Percentiles rank a stretch among this genome's conserved stretches.
Conservation (phyloP, 257 asterid genomes). For the Anisodus tanguticus region DNA sequence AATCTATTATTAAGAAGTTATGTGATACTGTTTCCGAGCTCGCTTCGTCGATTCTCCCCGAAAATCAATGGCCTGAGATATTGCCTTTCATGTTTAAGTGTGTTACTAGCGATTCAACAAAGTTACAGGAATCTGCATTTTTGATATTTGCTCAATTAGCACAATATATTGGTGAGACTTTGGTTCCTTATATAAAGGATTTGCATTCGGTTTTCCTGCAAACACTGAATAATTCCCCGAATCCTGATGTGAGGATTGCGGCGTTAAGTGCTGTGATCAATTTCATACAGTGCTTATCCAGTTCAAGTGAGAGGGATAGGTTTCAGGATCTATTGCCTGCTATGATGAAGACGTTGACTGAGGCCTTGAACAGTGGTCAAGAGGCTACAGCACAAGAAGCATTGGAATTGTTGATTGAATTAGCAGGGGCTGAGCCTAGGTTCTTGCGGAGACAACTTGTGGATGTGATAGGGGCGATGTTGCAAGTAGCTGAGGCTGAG, state of each 20-base stretch:
- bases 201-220: slow-evolving; percentile 81
- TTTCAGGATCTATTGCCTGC: slow-evolving; percentile 93
- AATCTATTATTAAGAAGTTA: slow-evolving; percentile 66
- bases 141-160: slow-evolving; percentile 85
- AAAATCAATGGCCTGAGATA: slow-evolving; percentile 85
- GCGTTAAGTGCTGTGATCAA: slow-evolving; percentile 91
- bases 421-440: slow-evolving; percentile 94
- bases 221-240: slow-evolving; percentile 58
- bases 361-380: slow-evolving; percentile 80
- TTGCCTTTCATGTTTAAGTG: slow-evolving; percentile 93
- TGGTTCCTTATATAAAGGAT: slow-evolving; percentile 70
- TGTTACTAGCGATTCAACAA: slow-evolving; percentile 66
- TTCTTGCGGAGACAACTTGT: slow-evolving; percentile 88
- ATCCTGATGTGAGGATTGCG: slow-evolving; percentile 81
- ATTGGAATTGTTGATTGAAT: slow-evolving; percentile 83
- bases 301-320: slow-evolving; percentile 76
- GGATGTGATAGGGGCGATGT: slow-evolving; percentile 93
- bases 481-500: slow-evolving; percentile 93
- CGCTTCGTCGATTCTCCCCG: slow-evolving; percentile 85
- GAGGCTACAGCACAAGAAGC: slow-evolving; percentile 99
- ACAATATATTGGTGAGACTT: slow-evolving; percentile 71
- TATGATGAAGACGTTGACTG: slow-evolving; percentile 97
- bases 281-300: slow-evolving; percentile 84
- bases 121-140: slow-evolving; percentile 83
- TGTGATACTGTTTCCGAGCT: slow-evolving; percentile 92